A percentile compares a stretch with the other conserved stretches of the same genome.
phyloP scores from a whole-genome alignment of 1,139 yeast species.

The Kluyveromyces sp. region DNA sequence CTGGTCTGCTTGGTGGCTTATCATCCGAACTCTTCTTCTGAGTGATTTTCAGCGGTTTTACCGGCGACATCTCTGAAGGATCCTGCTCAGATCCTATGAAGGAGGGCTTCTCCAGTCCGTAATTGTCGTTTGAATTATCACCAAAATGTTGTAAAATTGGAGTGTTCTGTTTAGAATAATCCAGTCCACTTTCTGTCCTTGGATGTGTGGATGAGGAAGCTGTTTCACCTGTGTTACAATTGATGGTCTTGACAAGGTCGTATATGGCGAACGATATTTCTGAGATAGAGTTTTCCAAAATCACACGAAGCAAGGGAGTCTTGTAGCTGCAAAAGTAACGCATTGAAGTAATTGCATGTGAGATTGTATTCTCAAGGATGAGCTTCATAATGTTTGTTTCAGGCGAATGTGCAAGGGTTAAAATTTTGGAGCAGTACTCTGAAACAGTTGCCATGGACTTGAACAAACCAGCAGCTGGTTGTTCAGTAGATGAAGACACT shows the following conservation, averaged over 20 bases:
- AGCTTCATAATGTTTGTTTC: slow-evolving; percentile 20
- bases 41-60: slow-evolving; percentile 33
- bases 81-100: not conserved
- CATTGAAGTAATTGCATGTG: slow-evolving; percentile 71
- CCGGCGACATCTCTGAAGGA: slow-evolving; percentile 27
- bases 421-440: slow-evolving; percentile 41
- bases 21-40: slow-evolving; percentile 25
- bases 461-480: slow-evolving; percentile 42
- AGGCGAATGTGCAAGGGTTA: slow-evolving; percentile 19
- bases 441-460: slow-evolving; percentile 50
- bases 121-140: slow-evolving; percentile 1
- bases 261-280: slow-evolving; percentile 71
- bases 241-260: slow-evolving; percentile 50
- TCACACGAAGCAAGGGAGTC: slow-evolving; percentile 59
- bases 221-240: not conserved
- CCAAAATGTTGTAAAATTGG: slow-evolving; percentile 4
- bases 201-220: not conserved
- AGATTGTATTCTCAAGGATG: slow-evolving; percentile 59
- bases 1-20: slow-evolving; percentile 11
- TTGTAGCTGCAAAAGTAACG: slow-evolving; percentile 67
- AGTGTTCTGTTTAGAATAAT: slow-evolving; percentile 6
- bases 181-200: not conserved
- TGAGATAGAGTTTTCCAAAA: slow-evolving; percentile 71
- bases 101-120: slow-evolving; percentile 1
- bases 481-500: not conserved